Base-by-base conservation (phyloP, 2,329 filamentous ascomycete species). In the Septoria petroselini region DNA sequence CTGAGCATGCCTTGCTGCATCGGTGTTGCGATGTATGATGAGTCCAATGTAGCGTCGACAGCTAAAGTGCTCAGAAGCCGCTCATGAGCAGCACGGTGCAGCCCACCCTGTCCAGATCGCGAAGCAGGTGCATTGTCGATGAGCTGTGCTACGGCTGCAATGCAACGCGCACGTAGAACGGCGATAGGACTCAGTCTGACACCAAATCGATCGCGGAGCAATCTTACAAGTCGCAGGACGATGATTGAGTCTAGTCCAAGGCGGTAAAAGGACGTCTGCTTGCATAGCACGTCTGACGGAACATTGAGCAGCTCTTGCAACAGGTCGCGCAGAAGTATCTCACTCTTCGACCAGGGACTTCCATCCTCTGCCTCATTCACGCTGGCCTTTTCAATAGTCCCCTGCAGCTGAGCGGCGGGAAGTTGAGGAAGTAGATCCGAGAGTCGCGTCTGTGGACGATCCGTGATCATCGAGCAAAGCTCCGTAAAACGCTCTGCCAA, bases 261-360 rank as follows among this genome's bases (percentile, higher is more conserved):
- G 19, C 41, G 41, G 19, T 45, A 44, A 29, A 44, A 44, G 17
- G 41, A 44, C n/a, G 27, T 34, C 18, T 33, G 41, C 30, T 44
- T 44, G 18, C 12, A 14, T 8, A 41, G 15, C 18, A 7, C 15
- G n/a, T 41, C 39, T 15, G 39, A 12, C 18, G 11, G 33, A 35
- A 15, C 14, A 8, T 35, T 35, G 14, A 35, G 18, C 33, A 35
- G 7, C 9, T 35, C 33, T n/a, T 17, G 18, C 7, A 35, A 15
- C 14, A 35, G 14, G 4, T 35, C 33, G 8, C 33, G 33, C 4
- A 35, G 14, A 8, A 35, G 33, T 8, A n/a, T 8, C 12, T 35
- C 33, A n/a, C 18, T 14, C 8, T n/a, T 8, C 11, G 33, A 35
- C 33, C 33, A 35, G 1, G 33, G 33, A 14, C 33, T 35, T 8